Conservation (phyloP, 805 yeast species). For the Teunomyces funiuensis region DNA sequence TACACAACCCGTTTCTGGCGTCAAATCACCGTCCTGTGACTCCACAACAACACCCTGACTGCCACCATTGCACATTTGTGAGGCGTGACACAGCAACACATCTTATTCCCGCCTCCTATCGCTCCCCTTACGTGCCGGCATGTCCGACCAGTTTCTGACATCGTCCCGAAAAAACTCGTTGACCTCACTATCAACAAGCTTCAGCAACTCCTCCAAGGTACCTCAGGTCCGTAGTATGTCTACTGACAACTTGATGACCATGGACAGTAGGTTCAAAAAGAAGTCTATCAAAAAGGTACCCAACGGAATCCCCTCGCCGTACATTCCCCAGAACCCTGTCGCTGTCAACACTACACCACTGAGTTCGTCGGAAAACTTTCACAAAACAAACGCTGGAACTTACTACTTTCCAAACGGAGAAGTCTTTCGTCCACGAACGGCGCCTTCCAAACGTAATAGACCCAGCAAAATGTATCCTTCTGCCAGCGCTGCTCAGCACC, state of each 20-base stretch:
- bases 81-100: neutral
- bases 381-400: constrained; percentile 20
- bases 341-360: neutral
- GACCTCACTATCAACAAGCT: constrained; percentile 8
- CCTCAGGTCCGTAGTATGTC: constrained; percentile 23
- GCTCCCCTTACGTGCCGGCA: neutral
- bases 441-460: constrained; percentile 39
- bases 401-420: constrained; percentile 56
- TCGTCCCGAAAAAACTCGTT: constrained; percentile 9
- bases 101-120: neutral
- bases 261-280: constrained; percentile 41
- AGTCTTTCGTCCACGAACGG: constrained; percentile 46
- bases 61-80: neutral
- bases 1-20: neutral
- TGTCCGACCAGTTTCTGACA: constrained; percentile 6
- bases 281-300: constrained; percentile 30
- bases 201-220: neutral
- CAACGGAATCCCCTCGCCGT: neutral
- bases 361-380: constrained; percentile 10
- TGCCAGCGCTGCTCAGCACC: constrained; percentile 1
- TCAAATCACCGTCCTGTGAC: neutral
- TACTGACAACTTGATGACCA: constrained; percentile 37
- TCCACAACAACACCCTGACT: neutral
- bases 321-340: neutral
- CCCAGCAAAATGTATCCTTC: constrained; percentile 29